Conservation (phyloP, 495 filamentous ascomycete species). For the Tuber borchii region DNA sequence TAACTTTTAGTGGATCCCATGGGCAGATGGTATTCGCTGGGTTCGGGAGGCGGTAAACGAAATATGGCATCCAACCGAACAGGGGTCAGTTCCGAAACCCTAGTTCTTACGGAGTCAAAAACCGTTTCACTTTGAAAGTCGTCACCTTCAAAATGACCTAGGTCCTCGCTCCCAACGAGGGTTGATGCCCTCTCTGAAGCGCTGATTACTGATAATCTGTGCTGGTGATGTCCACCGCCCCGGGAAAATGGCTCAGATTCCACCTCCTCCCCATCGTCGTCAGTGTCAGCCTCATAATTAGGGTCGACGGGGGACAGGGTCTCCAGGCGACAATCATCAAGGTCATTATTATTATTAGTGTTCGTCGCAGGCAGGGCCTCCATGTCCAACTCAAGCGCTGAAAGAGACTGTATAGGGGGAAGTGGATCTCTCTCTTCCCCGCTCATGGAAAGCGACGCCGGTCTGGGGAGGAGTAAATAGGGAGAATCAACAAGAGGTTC, state of each 20-base stretch:
- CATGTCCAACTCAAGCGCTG: slow-evolving; percentile 25
- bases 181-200: slow-evolving; percentile 73
- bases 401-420: slow-evolving; percentile 32
- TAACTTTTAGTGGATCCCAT: slow-evolving; percentile 17
- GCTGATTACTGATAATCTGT: slow-evolving; percentile 44
- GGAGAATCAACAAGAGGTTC: slow-evolving; percentile 19
- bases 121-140: slow-evolving; percentile 83
- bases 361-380: slow-evolving; percentile 22
- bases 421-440: slow-evolving; percentile 12
- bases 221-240: slow-evolving; percentile 24
- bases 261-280: slow-evolving; percentile 18
- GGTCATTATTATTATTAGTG: slow-evolving; percentile 8
- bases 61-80: slow-evolving; percentile 77
- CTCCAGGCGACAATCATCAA: slow-evolving; percentile 19
- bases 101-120: slow-evolving; percentile 84
- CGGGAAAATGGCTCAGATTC: slow-evolving; percentile 16
- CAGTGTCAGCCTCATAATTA: slow-evolving; percentile 19
- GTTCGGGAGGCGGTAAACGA: slow-evolving; percentile 59
- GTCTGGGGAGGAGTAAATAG: slow-evolving; percentile 17
- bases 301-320: slow-evolving; percentile 22
- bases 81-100: slow-evolving; percentile 53
- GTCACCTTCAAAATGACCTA: slow-evolving; percentile 79
- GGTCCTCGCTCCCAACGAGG: slow-evolving; percentile 72
- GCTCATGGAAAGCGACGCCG: slow-evolving; percentile 17
- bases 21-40: slow-evolving; percentile 22